These are phyloP conservation scores for Camellia lanceoleosa DNA, from an alignment of 148 eudicot genomes.

Conservation along the genomic window DNA sequence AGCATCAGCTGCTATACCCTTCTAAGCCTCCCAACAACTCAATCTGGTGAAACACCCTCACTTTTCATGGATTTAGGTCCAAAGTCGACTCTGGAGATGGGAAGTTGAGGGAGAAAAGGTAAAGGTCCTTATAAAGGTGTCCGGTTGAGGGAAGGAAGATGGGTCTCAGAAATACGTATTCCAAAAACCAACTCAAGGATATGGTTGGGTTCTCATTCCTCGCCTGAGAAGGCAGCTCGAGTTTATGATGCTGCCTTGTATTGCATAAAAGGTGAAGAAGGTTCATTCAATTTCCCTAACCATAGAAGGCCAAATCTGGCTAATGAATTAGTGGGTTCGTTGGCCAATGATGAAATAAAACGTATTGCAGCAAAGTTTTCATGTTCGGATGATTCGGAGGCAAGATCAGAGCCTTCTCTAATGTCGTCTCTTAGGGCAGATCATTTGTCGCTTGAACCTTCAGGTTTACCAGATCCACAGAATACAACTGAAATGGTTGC, in stretches of 20 bases:
- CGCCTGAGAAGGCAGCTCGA: not conserved
- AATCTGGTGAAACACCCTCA: not conserved
- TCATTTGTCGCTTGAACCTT: not conserved
- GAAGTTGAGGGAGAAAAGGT: not conserved
- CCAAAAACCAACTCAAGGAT: not conserved
- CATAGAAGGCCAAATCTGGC: conserved; percentile 1
- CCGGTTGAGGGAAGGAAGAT: conserved; percentile 5
- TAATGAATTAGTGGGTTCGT: not conserved
- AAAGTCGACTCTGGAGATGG: not conserved
- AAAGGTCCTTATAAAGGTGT: not conserved
- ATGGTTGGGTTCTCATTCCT: not conserved
- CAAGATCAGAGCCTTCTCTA: not conserved
- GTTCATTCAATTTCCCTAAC: not conserved
- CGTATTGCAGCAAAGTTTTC: not conserved
- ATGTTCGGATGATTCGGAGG: not conserved
- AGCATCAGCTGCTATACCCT: not conserved
- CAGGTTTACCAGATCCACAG: not conserved
- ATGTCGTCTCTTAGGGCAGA: not conserved
- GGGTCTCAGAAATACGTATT: not conserved
- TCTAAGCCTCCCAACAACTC: not conserved
- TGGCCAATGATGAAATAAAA: not conserved
- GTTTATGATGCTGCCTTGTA: conserved; percentile 5
- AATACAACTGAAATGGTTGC: not conserved
- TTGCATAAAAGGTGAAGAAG: not conserved
- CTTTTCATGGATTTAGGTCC: not conserved